Evolutionary conservation across 495 filamentous ascomycete species (phyloP).

Genomic region (Evernia prunastri): DNA sequence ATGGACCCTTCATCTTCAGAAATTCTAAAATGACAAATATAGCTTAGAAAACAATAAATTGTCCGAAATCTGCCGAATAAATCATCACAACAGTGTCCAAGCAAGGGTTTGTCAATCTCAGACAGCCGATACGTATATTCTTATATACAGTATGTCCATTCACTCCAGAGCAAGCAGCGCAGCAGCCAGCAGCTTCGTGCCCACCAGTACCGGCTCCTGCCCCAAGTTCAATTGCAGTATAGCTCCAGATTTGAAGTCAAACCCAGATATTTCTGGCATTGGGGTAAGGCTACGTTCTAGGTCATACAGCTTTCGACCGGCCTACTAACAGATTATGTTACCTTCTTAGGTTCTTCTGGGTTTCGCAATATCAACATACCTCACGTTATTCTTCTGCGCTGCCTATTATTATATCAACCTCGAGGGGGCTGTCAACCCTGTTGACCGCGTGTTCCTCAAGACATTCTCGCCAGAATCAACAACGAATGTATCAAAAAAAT

Average conservation of each 20-base stretch:
- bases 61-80: too few species aligned
- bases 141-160: neutral
- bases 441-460: neutral
- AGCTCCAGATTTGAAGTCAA: neutral
- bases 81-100: too few species aligned
- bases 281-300: neutral
- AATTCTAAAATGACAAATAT: too few species aligned
- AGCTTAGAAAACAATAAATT: too few species aligned
- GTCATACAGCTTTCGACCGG: neutral
- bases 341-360: slow-evolving; percentile 7
- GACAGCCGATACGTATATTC: neutral
- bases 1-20: too few species aligned
- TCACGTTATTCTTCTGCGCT: slow-evolving; percentile 11
- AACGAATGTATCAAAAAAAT: neutral
- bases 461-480: neutral
- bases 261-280: slow-evolving; percentile 1
- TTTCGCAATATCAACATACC: slow-evolving; percentile 12
- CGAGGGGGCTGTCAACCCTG: neutral
- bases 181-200: neutral
- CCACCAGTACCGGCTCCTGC: neutral
- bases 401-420: slow-evolving; percentile 9
- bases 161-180: too few species aligned
- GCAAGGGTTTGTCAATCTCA: too few species aligned
- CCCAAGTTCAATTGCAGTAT: neutral
- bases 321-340: neutral